Evolutionary conservation across 441 rosid species (phyloP), one percentile per base, ranked within the genome.

Genomic region (Pelargonium fulgidum): DNA sequence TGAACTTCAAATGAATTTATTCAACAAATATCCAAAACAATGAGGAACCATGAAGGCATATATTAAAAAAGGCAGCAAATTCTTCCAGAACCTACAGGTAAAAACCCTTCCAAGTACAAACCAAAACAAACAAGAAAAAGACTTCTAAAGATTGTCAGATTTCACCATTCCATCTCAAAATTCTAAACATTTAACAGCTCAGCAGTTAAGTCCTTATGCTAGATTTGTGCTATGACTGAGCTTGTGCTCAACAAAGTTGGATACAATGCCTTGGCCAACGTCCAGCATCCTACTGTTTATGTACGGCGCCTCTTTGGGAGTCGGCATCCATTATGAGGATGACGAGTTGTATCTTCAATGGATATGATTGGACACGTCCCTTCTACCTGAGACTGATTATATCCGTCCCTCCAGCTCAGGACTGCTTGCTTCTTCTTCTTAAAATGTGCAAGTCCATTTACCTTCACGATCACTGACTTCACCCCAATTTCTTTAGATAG

Each of bases 251-350:
- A 47, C 8, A 9, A 33, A 33, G 39, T 33, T 33, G 39, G 39
- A 33, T 33, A 33, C 7, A 4, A 33, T 33, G 39, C 39, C 39
- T 4, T 7, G 7, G 39, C 39, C 39, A 2, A 29, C 3, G 33
- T 29, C 61, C 42, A 17, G 45, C 48, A 16, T 17, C 36, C 70
- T 11, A 33, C 0, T 2, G 71, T 19, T 83, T 82, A 90, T 39
- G 83, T 72, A 0, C 97, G 85, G 73, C 98, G 91, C 68, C 84
- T 83, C 82, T 80, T 87, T 17, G 87, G 92, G 65, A 85, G 89
- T 42, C 94, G 80, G 75, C 93, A 93, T 64, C 97, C 98, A 71
- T 89, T 93, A 73, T 93, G 97, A 12, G 97, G 82, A 16, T 70
- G 81, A 17, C 91, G 85, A 73, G 97, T 93, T 0, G 88, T 82